A percentile compares a stretch with the other conserved stretches of the same genome.
These are phyloP conservation scores for Trypethelium eluteriae DNA, from an alignment of 495 filamentous ascomycete species.

Conservation along the genomic window DNA sequence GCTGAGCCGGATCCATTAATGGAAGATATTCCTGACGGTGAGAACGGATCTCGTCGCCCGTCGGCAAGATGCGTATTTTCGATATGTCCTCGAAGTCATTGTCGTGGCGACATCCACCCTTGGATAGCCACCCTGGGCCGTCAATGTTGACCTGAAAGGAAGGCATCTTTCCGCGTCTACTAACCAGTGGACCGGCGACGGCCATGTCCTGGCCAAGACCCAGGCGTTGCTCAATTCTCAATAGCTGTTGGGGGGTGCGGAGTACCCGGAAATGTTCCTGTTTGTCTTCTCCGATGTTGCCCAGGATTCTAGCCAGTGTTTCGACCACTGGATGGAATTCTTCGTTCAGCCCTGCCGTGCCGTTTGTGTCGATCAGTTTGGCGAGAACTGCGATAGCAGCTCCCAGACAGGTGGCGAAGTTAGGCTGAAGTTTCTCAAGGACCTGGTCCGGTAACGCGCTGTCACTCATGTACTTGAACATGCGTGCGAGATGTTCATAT, in stretches of 20 bases:
- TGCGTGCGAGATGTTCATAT: constrained; percentile 30
- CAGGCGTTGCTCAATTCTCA: constrained; percentile 16
- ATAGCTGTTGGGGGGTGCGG: constrained; percentile 19
- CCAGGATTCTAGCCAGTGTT: background rate
- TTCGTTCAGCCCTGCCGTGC: constrained; percentile 13
- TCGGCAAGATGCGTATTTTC: constrained; percentile 58
- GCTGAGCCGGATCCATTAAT: constrained; percentile 41
- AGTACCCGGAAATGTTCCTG: background rate
- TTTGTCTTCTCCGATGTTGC: constrained; percentile 3
- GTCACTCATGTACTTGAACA: constrained; percentile 16
- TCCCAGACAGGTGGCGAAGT: constrained; percentile 3
- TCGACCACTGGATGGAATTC: constrained; percentile 7
- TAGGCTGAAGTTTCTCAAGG: constrained; percentile 13
- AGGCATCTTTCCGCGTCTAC: constrained; percentile 26
- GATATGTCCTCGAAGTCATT: constrained; percentile 56
- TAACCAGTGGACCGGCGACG: background rate
- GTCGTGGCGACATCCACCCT: constrained; percentile 53
- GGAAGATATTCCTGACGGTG: constrained; percentile 54
- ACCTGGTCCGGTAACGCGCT: constrained; percentile 12
- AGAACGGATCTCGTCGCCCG: constrained; percentile 51
- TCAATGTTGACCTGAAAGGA: constrained; percentile 40
- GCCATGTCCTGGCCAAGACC: constrained; percentile 19
- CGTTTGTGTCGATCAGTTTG: constrained; percentile 20
- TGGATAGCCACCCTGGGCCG: constrained; percentile 47
- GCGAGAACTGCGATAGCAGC: constrained; percentile 12